Evolutionary conservation across 228 moss, liverwort and hornwort genomes (phyloP).

Genomic region (Sphagnum fallax): DNA sequence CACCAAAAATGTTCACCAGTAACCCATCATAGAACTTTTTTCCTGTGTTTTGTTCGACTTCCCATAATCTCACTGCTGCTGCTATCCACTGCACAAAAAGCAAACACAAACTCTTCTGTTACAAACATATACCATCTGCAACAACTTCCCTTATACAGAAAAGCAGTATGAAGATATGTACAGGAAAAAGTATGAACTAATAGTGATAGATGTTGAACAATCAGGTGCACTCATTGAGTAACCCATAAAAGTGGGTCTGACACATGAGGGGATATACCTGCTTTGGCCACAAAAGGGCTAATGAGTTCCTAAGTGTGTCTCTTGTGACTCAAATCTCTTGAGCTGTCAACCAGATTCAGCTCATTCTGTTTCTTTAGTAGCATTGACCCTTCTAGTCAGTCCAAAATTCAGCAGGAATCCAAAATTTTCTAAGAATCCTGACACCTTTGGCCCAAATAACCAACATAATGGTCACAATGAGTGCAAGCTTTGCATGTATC

Average conservation of each 20-base stretch:
- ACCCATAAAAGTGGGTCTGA: background rate
- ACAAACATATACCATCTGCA: too few species aligned
- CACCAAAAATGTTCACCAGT: slow-evolving; percentile 81
- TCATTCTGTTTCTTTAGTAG: slow-evolving; percentile 79
- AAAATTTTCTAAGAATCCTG: background rate
- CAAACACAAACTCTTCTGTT: background rate
- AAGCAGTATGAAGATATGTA: too few species aligned
- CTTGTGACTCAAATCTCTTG: slow-evolving; percentile 71
- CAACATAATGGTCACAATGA: background rate
- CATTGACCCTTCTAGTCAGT: slow-evolving; percentile 68
- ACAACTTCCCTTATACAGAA: too few species aligned
- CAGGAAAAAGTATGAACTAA: too few species aligned
- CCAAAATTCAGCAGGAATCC: slow-evolving; percentile 57
- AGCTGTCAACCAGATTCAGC: slow-evolving; percentile 62
- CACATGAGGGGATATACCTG: slow-evolving; percentile 41
- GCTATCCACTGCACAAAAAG: slow-evolving; percentile 40
- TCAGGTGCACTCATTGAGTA: too few species aligned
- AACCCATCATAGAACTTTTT: slow-evolving; percentile 73
- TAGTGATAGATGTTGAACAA: too few species aligned
- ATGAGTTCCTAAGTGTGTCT: slow-evolving; percentile 60
- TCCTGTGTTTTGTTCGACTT: slow-evolving; percentile 64
- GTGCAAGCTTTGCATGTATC: too few species aligned
- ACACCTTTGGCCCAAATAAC: background rate
- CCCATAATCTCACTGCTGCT: slow-evolving; percentile 55
- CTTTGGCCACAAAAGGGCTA: slow-evolving; percentile 80